Evolutionary conservation across 371 early-diverging fungal species (phyloP), one percentile per base, ranked within the genome.

Genomic region (Actinomortierella wolfii): DNA sequence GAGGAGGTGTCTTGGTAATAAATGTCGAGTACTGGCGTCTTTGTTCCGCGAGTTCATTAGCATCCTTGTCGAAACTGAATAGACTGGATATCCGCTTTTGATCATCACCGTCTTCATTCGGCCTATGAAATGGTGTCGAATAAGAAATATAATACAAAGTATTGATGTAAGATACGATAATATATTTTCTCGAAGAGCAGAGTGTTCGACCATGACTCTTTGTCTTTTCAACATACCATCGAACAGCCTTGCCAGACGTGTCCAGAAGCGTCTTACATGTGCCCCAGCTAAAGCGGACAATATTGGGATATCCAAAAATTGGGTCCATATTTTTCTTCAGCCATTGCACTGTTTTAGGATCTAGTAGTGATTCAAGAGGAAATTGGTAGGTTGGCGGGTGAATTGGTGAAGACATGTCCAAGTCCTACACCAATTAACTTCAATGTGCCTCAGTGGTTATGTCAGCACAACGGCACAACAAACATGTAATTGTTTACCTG

Each of bases 251-350:
- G 15, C 67, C 67, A 6, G 74, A 73, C 42, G 67, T 82, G 7
- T 88, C 85, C 54, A 97, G 77, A 23, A 92, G 74, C 13, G 87
- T 90, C 5, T 82, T 86, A 51, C 91, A 87, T 1, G 99, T 99
- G 3, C 87, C 81, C 99, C 99, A 99, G 56, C 95, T 92, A 78
- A 98, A 98, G 26, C 99, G 88, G 13, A 98, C 90, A 21, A 97
- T 77, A 3, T 83, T 84, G 0, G 99, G 97, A 76, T 87, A 98
- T 0, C 99, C 99, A 83, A 98, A 97, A 9, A 98, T 86, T 0
- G 82, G 84, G 65, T 97, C 94, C 44, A 91, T 71, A 57, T 91
- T 87, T 2, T 84, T 75, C 29, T 86, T 81, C 39, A 99, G 78
- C 99, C 99, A 99, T 21, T 78, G 63, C 0, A 89, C 84, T 0